Percentiles rank a stretch among this genome's conserved stretches.
phyloP scores from a whole-genome alignment of 2,329 filamentous ascomycete species.

The Cordyceps tenuipes region DNA sequence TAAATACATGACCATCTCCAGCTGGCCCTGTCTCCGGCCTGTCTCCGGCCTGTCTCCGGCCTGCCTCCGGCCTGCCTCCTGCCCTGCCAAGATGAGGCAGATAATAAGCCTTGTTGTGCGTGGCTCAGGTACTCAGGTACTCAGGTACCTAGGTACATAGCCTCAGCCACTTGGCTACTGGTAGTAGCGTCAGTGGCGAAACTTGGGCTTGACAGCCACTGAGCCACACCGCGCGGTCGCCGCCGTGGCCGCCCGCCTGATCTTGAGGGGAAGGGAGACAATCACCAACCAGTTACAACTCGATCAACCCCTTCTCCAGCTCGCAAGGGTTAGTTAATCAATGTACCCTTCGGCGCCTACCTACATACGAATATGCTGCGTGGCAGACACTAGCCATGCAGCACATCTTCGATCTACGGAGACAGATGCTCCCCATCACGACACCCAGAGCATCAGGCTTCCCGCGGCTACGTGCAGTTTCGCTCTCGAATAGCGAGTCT shows the following conservation, averaged over 20 bases:
- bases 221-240: neutral
- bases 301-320: neutral
- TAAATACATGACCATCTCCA: neutral
- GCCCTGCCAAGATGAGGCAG: neutral
- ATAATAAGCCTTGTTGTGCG: neutral
- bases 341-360: neutral
- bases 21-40: neutral
- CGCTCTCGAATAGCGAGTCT: neutral
- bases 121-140: neutral
- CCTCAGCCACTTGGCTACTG: neutral
- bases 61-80: neutral
- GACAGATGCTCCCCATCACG: neutral
- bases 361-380: neutral
- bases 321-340: neutral
- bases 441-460: neutral
- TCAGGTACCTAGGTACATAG: too few species aligned
- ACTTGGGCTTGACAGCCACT: neutral
- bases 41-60: too few species aligned
- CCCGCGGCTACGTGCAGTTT: neutral
- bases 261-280: neutral
- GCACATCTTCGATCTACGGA: neutral
- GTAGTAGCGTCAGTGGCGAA: slow-evolving; percentile 3
- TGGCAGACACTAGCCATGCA: neutral
- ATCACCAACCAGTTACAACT: too few species aligned
- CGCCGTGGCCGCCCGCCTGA: neutral